These are phyloP conservation scores for Theileria parva DNA, from an alignment of 169 alveolate genomes.

Conservation along the genomic window DNA sequence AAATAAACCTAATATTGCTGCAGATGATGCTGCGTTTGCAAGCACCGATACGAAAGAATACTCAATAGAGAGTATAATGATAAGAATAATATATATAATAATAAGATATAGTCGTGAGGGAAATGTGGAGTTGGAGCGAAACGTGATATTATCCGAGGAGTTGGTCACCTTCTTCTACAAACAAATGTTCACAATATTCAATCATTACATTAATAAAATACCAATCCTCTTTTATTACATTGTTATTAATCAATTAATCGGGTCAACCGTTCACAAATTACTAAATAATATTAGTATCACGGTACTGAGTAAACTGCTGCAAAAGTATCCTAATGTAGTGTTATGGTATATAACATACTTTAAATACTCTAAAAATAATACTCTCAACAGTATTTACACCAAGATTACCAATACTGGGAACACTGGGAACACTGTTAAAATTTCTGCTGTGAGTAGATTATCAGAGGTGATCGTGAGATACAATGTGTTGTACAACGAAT, in stretches of 20 bases:
- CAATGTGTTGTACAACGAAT: neutral
- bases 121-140: neutral
- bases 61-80: neutral
- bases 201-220: neutral
- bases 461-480: neutral
- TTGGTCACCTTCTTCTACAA: neutral
- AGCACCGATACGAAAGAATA: neutral
- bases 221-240: neutral
- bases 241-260: neutral
- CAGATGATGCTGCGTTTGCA: neutral
- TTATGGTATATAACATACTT: neutral
- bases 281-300: neutral
- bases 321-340: neutral
- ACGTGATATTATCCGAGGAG: neutral
- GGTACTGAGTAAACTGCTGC: neutral
- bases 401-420: constrained; percentile 15
- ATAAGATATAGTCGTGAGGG: neutral
- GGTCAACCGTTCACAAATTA: neutral
- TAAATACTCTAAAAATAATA: neutral
- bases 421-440: neutral
- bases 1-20: neutral
- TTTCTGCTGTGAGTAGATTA: neutral
- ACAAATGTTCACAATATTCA: neutral
- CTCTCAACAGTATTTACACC: neutral
- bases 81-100: neutral